phyloP scores from a whole-genome alignment of 2,329 filamentous ascomycete species.

The Alternaria longipes region DNA sequence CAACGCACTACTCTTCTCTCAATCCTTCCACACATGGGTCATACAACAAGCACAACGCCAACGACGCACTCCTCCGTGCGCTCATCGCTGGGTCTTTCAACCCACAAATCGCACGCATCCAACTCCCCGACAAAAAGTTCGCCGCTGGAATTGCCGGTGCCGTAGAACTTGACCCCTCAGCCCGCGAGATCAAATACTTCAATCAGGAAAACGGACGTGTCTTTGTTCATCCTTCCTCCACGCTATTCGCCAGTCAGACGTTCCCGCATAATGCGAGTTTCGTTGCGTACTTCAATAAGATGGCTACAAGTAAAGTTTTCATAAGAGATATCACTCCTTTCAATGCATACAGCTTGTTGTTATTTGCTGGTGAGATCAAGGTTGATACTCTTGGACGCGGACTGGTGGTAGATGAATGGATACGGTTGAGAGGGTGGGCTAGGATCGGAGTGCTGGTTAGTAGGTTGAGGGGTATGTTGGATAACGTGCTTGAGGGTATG shows the following conservation, averaged over 20 bases:
- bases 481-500: slow-evolving; percentile 81
- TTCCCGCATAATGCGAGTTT: slow-evolving; percentile 80
- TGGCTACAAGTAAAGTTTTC: slow-evolving; percentile 91
- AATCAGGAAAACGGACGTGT: slow-evolving; percentile 68
- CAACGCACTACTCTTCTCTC: slow-evolving; percentile 49
- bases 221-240: slow-evolving; percentile 91
- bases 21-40: slow-evolving; percentile 34
- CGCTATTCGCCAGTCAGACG: slow-evolving; percentile 81
- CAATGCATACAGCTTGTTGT: slow-evolving; percentile 85
- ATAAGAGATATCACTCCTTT: slow-evolving; percentile 92
- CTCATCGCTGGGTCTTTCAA: slow-evolving; percentile 62
- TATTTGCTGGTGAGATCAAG: slow-evolving; percentile 86
- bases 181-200: slow-evolving; percentile 90
- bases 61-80: slow-evolving; percentile 58
- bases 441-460: slow-evolving; percentile 90
- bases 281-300: slow-evolving; percentile 89
- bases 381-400: slow-evolving; percentile 89
- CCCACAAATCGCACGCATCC: slow-evolving; percentile 90
- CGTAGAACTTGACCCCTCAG: slow-evolving; percentile 92
- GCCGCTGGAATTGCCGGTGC: slow-evolving; percentile 85
- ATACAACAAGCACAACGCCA: slow-evolving; percentile 61
- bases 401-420: slow-evolving; percentile 90
- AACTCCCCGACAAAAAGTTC: slow-evolving; percentile 96
- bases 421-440: slow-evolving; percentile 88
- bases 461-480: slow-evolving; percentile 83